Evolutionary conservation across 176 grass and related monocot species (phyloP).

Genomic region (Pontederia crassipes): DNA sequence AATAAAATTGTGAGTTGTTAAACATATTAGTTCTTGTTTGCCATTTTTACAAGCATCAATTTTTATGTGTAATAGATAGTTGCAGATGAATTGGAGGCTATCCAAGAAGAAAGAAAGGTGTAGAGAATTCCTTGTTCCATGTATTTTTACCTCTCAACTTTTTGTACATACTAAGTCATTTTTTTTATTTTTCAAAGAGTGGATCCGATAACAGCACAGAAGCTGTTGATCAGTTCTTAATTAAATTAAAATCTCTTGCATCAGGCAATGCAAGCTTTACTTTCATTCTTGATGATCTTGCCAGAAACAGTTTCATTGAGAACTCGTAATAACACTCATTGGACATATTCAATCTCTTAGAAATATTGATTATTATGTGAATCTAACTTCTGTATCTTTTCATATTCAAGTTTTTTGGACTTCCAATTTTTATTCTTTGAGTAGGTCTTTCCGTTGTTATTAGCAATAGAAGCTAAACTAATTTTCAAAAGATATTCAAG

Average conservation of each 20-base stretch:
- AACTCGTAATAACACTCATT: constrained; percentile 75
- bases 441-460: no score
- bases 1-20: no score
- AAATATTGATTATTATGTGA: background rate
- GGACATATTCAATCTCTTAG: no score
- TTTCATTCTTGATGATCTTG: constrained; percentile 81
- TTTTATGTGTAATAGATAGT: constrained; percentile 21
- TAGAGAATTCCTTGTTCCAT: constrained; percentile 2
- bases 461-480: no score
- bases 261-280: constrained; percentile 63
- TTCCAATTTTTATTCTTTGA: no score
- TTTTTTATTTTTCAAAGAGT: constrained; percentile 53
- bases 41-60: background rate
- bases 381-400: background rate
- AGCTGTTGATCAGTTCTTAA: constrained; percentile 74
- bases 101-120: constrained; percentile 93
- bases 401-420: no score
- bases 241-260: constrained; percentile 63
- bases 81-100: constrained; percentile 56
- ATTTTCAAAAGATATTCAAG: no score
- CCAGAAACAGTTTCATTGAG: constrained; percentile 93
- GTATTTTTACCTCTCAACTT: constrained; percentile 9
- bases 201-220: constrained; percentile 76
- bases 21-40: background rate
- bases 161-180: background rate